Evolutionary conservation across 2,329 filamentous ascomycete species (phyloP).

Genomic region (Trichoderma lentiforme): DNA sequence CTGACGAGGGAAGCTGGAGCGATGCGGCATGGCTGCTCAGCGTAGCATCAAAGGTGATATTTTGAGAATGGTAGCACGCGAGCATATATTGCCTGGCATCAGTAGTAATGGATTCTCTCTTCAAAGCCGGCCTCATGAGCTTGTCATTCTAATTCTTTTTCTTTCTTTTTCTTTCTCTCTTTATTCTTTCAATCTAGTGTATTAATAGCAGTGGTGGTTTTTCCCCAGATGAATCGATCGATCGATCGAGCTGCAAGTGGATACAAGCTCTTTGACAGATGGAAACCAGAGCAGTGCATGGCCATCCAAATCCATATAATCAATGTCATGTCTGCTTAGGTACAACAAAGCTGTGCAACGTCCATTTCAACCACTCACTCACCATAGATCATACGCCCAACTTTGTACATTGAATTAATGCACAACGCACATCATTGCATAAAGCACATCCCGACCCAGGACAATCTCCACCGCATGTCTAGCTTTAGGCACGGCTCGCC

Average conservation of each 20-base stretch:
- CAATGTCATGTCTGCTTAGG: background rate
- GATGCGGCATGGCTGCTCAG: conserved; percentile 67
- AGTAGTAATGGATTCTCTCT: background rate
- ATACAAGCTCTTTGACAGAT: background rate
- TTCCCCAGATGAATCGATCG: conserved; percentile 5
- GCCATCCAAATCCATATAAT: background rate
- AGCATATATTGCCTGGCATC: background rate
- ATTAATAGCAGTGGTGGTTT: background rate
- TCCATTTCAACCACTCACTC: background rate
- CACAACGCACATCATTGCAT: background rate
- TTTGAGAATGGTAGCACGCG: conserved; percentile 33
- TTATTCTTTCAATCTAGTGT: background rate
- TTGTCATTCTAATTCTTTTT: background rate
- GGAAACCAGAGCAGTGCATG: background rate
- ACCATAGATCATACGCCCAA: no score
- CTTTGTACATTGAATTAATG: background rate
- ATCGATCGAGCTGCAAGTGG: conserved; percentile 3
- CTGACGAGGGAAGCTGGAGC: conserved; percentile 60
- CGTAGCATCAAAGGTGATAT: conserved; percentile 60
- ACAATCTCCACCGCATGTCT: background rate
- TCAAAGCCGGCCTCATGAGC: background rate
- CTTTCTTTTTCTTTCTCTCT: background rate
- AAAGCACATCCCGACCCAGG: background rate
- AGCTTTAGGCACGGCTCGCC: background rate
- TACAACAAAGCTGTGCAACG: background rate